Evolutionary conservation across 2,329 filamentous ascomycete species (phyloP), one percentile per base, ranked within the genome.

Genomic region (Rachicladosporium sp.): DNA sequence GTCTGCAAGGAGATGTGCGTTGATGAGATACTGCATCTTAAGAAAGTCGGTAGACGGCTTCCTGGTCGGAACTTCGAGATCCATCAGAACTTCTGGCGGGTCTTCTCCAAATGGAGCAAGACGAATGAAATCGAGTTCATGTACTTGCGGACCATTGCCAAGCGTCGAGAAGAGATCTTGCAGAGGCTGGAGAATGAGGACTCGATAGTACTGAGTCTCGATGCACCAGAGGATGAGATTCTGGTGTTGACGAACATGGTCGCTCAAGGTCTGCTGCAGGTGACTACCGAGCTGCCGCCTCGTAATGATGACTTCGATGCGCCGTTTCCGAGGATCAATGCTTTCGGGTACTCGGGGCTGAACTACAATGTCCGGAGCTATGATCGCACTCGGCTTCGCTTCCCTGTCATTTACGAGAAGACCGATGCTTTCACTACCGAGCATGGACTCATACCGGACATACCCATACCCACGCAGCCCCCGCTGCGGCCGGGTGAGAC

Each of bases 321-420:
- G 3, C 58, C 62, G 0, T 51, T 54, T 9, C 64, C 64, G 10
- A 58, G 59, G 29, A 47, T 69, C 15, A 66, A 62, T 4, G 76
- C 78, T 2, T 79, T 82, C 54, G 82, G 82, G 1, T 81, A 86
- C 51, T 72, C 75, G 38, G 78, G 79, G 6, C 74, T 74, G 10
- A 76, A 81, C 46, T 87, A 87, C 57, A 76, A 82, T 51, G 80
- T 77, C 15, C 70, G 80, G 40, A 74, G 75, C 42, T 78, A 80
- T 45, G 73, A 81, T 29, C 79, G 80, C 48, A 68, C 68, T 29
- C 74, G 76, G 49, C 70, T 83, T 36, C 71, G 74, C 46, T 85
- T 83, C 57, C 67, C 70, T 7, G 64, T 85, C 29, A 67, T 73
- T 33, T 67, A 78, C 12, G 60, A 67, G 1, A 77, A 78, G 1